Percentiles rank a stretch among this genome's conserved stretches.
Evolutionary conservation across 1,139 yeast species (phyloP).

Genomic region (Candida labiduridarum): DNA sequence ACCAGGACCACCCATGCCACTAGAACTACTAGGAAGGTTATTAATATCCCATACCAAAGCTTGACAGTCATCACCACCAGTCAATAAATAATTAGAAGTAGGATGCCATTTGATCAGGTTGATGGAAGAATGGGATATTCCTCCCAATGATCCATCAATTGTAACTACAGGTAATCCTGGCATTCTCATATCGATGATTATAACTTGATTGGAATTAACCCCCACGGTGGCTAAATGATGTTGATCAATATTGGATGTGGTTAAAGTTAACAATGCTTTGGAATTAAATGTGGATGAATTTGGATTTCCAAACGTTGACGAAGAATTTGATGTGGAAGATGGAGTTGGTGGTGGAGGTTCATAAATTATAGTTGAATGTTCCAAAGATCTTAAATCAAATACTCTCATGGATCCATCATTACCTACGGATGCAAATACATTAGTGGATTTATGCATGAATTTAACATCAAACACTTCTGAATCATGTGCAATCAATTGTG

Average conservation of each 20-base stretch:
- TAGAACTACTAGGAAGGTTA: conserved; percentile 20
- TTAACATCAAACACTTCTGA: conserved; percentile 92
- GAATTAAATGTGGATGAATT: conserved; percentile 29
- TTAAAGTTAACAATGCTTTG: conserved; percentile 70
- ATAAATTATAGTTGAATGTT: conserved; percentile 92
- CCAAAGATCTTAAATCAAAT: conserved; percentile 85
- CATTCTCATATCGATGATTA: conserved; percentile 80
- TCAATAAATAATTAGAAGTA: conserved; percentile 59
- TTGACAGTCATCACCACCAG: conserved; percentile 92
- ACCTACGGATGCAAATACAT: conserved; percentile 90
- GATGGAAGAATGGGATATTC: conserved; percentile 52
- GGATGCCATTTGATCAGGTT: conserved; percentile 90
- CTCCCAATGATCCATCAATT: conserved; percentile 66
- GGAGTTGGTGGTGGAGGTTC: conserved; percentile 56
- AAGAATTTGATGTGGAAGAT: conserved; percentile 12
- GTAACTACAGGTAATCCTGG: conserved; percentile 81
- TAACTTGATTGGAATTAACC: conserved; percentile 64
- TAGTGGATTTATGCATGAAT: conserved; percentile 72
- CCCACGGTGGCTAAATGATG: conserved; percentile 79
- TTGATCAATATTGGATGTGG: conserved; percentile 81
- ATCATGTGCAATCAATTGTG: conserved; percentile 96
- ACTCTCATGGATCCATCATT: conserved; percentile 94
- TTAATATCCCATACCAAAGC: conserved; percentile 82
- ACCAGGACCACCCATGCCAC: background rate
- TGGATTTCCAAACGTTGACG: conserved; percentile 9